Percentiles rank a stretch among this genome's conserved stretches.
Conservation (phyloP, 2,329 filamentous ascomycete genomes). For the Epichloe sibirici region DNA sequence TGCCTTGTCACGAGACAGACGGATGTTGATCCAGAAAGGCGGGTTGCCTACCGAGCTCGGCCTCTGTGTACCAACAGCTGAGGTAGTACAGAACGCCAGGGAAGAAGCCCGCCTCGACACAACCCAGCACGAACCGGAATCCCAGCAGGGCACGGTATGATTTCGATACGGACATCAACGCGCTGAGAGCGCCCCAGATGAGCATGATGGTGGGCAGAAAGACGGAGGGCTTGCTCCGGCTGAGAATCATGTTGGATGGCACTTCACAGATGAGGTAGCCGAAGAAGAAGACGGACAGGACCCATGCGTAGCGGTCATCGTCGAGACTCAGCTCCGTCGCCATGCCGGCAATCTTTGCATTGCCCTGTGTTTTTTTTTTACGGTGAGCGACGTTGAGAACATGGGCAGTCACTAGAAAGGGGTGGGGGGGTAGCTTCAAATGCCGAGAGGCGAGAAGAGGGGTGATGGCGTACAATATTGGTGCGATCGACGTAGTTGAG, state of each 20-base stretch:
- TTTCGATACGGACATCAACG: not conserved
- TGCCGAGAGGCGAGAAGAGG: not conserved
- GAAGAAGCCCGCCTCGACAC: slow-evolving; percentile 6
- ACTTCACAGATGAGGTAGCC: slow-evolving; percentile 34
- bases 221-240: slow-evolving; percentile 4
- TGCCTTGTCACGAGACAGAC: too few species aligned
- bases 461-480: slow-evolving; percentile 40
- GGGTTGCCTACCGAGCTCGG: not conserved
- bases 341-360: slow-evolving; percentile 8
- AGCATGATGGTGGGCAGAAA: slow-evolving; percentile 5
- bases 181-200: not conserved
- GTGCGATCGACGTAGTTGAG: slow-evolving; percentile 47
- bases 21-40: too few species aligned
- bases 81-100: slow-evolving; percentile 6
- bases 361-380: not conserved
- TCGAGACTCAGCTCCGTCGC: slow-evolving; percentile 1
- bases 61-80: slow-evolving; percentile 6
- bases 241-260: slow-evolving; percentile 51
- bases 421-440: too few species aligned
- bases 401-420: too few species aligned
- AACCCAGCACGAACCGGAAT: slow-evolving; percentile 6
- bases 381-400: too few species aligned
- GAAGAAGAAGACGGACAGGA: slow-evolving; percentile 16
- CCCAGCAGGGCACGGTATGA: slow-evolving; percentile 1
- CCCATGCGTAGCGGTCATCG: slow-evolving; percentile 4